These are phyloP conservation scores for Talaromyces sp. DNA, from an alignment of 2,329 filamentous ascomycete species.

Conservation along the genomic window DNA sequence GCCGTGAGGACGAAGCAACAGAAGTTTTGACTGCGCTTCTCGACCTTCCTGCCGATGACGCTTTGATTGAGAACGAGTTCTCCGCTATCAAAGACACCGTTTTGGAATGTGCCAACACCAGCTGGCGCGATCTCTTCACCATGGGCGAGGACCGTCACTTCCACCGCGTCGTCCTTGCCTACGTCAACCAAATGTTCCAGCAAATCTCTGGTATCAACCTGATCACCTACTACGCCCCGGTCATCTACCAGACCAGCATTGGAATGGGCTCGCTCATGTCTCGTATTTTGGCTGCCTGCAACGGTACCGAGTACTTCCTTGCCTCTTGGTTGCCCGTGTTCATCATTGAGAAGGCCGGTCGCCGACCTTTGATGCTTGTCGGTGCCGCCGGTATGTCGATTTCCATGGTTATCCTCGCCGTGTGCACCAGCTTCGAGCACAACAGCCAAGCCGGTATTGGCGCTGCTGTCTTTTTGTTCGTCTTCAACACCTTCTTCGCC, in stretches of 20 bases:
- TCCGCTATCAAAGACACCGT: slow-evolving; percentile 51
- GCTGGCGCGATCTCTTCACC: slow-evolving; percentile 55
- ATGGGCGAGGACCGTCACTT: slow-evolving; percentile 53
- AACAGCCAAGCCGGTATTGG: slow-evolving; percentile 35
- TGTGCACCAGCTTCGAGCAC: slow-evolving; percentile 32
- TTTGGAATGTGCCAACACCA: slow-evolving; percentile 46
- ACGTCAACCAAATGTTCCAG: slow-evolving; percentile 55
- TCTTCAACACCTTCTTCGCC: slow-evolving; percentile 59
- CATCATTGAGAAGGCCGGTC: slow-evolving; percentile 46
- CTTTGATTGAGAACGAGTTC: slow-evolving; percentile 44
- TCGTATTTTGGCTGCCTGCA: slow-evolving; percentile 48
- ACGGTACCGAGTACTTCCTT: slow-evolving; percentile 51
- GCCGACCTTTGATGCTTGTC: slow-evolving; percentile 67
- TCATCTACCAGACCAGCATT: slow-evolving; percentile 39
- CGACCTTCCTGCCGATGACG: slow-evolving; percentile 43
- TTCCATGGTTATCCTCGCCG: slow-evolving; percentile 58
- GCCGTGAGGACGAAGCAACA: slow-evolving; percentile 48
- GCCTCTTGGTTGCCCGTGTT: slow-evolving; percentile 48
- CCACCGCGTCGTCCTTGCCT: slow-evolving; percentile 51
- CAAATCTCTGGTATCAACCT: slow-evolving; percentile 44
- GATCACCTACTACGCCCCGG: slow-evolving; percentile 43
- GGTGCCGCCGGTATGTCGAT: slow-evolving; percentile 60
- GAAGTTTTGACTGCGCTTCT: slow-evolving; percentile 44
- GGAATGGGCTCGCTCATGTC: slow-evolving; percentile 36
- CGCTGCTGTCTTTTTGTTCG: slow-evolving; percentile 53